These are phyloP conservation scores for Anastatica hierochuntica DNA, from an alignment of 345 rosid species.

Conservation along the genomic window DNA sequence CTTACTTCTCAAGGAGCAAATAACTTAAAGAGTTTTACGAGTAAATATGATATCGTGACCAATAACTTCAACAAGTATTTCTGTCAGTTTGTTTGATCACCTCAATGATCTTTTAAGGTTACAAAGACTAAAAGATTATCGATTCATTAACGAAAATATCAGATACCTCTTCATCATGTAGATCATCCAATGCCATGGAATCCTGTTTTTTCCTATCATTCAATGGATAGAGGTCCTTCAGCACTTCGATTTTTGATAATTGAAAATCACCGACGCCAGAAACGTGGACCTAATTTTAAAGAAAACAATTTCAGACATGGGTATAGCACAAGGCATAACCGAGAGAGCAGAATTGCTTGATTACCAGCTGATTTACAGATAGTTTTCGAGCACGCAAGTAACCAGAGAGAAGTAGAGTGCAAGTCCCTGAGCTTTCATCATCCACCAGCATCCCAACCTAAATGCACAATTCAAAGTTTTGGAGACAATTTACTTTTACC, in stretches of 20 bases:
- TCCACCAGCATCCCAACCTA: conserved; percentile 53
- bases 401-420: conserved; percentile 66
- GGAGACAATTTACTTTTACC: neutral
- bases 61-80: neutral
- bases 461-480: neutral
- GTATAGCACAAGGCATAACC: conserved; percentile 9
- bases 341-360: neutral
- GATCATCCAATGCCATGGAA: conserved; percentile 65
- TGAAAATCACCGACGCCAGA: conserved; percentile 90
- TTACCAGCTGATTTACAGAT: conserved; percentile 86
- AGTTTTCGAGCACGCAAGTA: conserved; percentile 60
- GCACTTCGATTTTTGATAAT: conserved; percentile 58
- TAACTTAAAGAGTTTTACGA: neutral
- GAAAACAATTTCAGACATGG: conserved; percentile 4
- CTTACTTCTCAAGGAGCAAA: neutral
- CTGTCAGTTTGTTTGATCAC: no score
- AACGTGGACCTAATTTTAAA: conserved; percentile 58
- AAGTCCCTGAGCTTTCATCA: conserved; percentile 41
- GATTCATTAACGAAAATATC: no score
- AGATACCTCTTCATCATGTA: conserved; percentile 48
- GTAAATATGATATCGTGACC: neutral
- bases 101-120: neutral
- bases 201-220: conserved; percentile 48
- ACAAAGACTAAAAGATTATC: no score
- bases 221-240: conserved; percentile 71